Conservation (phyloP, 2,329 filamentous ascomycete genomes). For the Pezicula radicicola region DNA sequence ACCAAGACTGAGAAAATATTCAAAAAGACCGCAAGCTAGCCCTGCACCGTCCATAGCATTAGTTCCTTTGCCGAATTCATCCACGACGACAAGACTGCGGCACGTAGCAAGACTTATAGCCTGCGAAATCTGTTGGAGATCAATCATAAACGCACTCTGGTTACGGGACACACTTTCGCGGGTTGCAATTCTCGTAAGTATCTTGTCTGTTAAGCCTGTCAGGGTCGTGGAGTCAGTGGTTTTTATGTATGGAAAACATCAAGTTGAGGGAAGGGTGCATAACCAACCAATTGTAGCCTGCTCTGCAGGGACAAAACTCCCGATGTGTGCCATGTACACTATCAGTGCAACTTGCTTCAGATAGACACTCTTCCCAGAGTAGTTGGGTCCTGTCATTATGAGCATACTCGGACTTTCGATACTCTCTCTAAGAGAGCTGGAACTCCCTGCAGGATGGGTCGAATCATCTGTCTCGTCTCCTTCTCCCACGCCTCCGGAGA, state of each 20-base stretch:
- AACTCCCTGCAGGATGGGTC: background rate
- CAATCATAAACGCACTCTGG: slow-evolving; percentile 68
- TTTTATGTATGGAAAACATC: too few species aligned
- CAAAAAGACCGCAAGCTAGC: slow-evolving; percentile 53
- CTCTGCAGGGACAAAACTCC: slow-evolving; percentile 84
- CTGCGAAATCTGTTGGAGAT: slow-evolving; percentile 82
- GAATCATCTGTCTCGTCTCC: slow-evolving; percentile 9
- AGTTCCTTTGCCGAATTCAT: slow-evolving; percentile 80
- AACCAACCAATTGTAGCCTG: slow-evolving; percentile 47
- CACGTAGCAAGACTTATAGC: slow-evolving; percentile 71
- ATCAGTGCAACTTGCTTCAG: slow-evolving; percentile 91
- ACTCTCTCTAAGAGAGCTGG: slow-evolving; percentile 10
- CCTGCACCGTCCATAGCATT: slow-evolving; percentile 55
- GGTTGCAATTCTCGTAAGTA: slow-evolving; percentile 81
- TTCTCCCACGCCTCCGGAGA: slow-evolving; percentile 56
- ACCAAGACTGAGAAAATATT: slow-evolving; percentile 49
- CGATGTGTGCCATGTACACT: slow-evolving; percentile 88
- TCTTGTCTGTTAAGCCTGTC: slow-evolving; percentile 86
- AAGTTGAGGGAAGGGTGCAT: too few species aligned
- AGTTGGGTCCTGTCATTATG: slow-evolving; percentile 88
- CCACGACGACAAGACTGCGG: slow-evolving; percentile 80
- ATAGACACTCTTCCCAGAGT: slow-evolving; percentile 95
- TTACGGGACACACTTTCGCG: slow-evolving; percentile 57
- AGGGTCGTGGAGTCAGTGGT: too few species aligned
- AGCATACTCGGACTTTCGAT: slow-evolving; percentile 60